Conservation (phyloP, 306 rosid species). For the Rosa chinensis region DNA sequence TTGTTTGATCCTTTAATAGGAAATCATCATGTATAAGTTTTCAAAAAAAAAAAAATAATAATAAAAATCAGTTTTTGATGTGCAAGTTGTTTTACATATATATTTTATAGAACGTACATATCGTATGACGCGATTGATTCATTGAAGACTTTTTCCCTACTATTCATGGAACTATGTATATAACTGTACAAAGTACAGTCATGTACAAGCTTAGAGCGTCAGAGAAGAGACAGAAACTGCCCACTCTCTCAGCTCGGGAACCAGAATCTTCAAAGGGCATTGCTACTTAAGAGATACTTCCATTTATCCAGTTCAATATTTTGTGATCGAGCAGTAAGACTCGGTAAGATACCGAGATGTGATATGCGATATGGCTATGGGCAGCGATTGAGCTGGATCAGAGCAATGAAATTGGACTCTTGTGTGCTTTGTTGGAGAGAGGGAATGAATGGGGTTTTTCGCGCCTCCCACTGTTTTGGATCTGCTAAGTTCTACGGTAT, state of each 20-base stretch:
- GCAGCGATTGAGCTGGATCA: not conserved
- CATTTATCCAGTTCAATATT: not conserved
- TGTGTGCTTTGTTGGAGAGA: not conserved
- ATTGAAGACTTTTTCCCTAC: too few species aligned
- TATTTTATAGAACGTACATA: too few species aligned
- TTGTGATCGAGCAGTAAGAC: too few species aligned
- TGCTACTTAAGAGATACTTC: not conserved
- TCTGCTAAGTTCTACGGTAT: not conserved
- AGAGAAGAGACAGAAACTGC: not conserved
- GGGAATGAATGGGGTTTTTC: not conserved
- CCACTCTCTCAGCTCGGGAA: not conserved
- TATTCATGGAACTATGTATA: not conserved
- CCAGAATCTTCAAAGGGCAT: not conserved
- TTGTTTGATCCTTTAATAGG: too few species aligned
- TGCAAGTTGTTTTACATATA: too few species aligned
- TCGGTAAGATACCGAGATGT: too few species aligned
- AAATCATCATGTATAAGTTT: too few species aligned
- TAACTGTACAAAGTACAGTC: not conserved
- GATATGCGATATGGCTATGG: not conserved
- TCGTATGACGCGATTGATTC: too few species aligned
- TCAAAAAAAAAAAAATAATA: too few species aligned
- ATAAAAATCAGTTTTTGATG: too few species aligned
- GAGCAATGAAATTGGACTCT: not conserved
- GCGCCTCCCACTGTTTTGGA: not conserved
- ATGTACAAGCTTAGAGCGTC: not conserved